phyloP scores from a whole-genome alignment of 1,284 basidiomycete genomes.

The Malassezia brasiliensis region DNA sequence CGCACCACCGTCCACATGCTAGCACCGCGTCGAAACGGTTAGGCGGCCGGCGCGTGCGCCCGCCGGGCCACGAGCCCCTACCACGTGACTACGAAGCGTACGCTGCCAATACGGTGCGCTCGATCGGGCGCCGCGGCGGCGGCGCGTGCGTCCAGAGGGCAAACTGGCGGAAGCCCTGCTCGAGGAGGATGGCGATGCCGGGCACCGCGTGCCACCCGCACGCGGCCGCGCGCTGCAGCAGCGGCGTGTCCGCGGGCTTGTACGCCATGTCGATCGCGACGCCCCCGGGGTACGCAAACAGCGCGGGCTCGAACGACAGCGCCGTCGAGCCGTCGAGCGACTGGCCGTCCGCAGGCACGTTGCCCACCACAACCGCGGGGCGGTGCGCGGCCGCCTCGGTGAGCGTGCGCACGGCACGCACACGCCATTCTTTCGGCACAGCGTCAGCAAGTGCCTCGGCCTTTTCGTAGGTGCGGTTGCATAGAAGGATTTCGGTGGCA shows the following conservation, averaged over 20 bases:
- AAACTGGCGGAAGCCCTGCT: conserved; percentile 45
- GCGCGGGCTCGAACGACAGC: conserved; percentile 26
- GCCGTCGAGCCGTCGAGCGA: conserved; percentile 22
- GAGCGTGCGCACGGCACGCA: conserved; percentile 26
- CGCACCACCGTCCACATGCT: no score
- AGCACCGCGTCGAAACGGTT: no score
- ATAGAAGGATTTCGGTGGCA: conserved; percentile 33
- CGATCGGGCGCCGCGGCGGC: conserved; percentile 30
- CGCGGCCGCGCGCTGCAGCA: conserved; percentile 25
- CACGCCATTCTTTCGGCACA: conserved; percentile 38
- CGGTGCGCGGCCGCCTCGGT: conserved; percentile 13
- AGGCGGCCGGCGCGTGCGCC: no score
- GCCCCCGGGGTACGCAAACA: conserved; percentile 32
- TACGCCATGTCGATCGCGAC: conserved; percentile 48
- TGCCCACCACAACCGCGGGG: conserved; percentile 33
- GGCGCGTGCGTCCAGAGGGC: conserved; percentile 35
- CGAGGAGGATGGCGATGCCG: conserved; percentile 40
- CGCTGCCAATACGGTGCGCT: conserved; percentile 17
- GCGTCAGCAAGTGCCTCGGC: conserved; percentile 27
- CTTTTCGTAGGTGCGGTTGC: conserved; percentile 41
- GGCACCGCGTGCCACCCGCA: conserved; percentile 28
- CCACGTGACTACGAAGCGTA: conserved; percentile 18
- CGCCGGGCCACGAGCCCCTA: no score
- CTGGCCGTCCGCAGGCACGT: conserved; percentile 39
- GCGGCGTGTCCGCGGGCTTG: conserved; percentile 38